Evolutionary conservation across 495 filamentous ascomycete species (phyloP).

Genomic region (Xylaria longipes): DNA sequence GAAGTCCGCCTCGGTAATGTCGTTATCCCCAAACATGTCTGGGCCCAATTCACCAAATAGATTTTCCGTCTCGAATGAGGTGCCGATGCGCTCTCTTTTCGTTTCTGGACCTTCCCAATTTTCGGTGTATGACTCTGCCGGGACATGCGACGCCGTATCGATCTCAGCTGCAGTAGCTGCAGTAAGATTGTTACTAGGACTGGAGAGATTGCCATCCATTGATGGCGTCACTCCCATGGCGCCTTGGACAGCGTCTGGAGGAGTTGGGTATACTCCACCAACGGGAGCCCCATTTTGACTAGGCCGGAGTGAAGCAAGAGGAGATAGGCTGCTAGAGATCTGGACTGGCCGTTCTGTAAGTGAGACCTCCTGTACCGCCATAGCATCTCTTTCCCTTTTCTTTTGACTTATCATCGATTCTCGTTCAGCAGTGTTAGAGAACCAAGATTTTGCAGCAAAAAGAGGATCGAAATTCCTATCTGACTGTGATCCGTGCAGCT

Average conservation of each 20-base stretch:
- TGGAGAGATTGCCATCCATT: conserved; percentile 54
- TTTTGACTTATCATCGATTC: conserved; percentile 54
- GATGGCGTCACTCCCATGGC: conserved; percentile 53
- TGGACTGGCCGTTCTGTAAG: conserved; percentile 46
- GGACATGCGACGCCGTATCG: conserved; percentile 34
- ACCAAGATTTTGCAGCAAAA: conserved; percentile 73
- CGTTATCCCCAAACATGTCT: conserved; percentile 79
- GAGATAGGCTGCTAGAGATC: conserved; percentile 45
- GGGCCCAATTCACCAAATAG: conserved; percentile 74
- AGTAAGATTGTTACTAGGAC: conserved; percentile 50
- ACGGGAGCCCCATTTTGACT: conserved; percentile 59
- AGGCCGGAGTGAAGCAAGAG: conserved; percentile 54
- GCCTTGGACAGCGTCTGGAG: conserved; percentile 73
- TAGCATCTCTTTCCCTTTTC: conserved; percentile 59
- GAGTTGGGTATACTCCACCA: conserved; percentile 83
- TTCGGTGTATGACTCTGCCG: conserved; percentile 37
- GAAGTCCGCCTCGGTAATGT: conserved; percentile 89
- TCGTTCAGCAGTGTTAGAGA: conserved; percentile 53
- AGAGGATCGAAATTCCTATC: conserved; percentile 63
- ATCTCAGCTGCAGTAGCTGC: conserved; percentile 33
- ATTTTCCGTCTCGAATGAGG: conserved; percentile 62
- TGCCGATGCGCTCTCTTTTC: conserved; percentile 43
- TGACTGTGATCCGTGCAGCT: conserved; percentile 23
- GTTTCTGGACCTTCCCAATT: conserved; percentile 45
- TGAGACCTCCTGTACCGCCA: conserved; percentile 49